These are phyloP conservation scores for Tricholoma sp. DNA, from an alignment of 768 basidiomycete species.

Conservation along the genomic window DNA sequence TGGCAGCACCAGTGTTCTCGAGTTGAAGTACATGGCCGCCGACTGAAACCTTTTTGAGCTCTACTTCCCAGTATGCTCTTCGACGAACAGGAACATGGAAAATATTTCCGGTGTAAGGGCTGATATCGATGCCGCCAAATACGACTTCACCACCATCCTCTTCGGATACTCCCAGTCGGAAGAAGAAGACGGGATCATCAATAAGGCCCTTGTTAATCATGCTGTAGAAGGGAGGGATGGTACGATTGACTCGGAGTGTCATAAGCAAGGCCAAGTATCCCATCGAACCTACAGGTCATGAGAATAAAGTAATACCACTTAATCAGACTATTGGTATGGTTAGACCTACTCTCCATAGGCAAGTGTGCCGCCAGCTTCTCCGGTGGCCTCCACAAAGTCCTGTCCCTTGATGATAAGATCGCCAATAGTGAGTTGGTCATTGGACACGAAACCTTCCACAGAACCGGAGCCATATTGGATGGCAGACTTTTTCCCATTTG, in stretches of 20 bases:
- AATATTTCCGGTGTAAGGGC: constrained; percentile 76
- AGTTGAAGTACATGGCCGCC: constrained; percentile 86
- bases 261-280: constrained; percentile 90
- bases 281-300: constrained; percentile 67
- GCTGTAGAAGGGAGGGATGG: constrained; percentile 90
- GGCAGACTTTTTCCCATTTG: constrained; percentile 82
- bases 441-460: constrained; percentile 93
- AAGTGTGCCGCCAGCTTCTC: constrained; percentile 95
- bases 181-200: constrained; percentile 86
- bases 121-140: constrained; percentile 84
- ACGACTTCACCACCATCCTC: constrained; percentile 85
- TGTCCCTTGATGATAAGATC: constrained; percentile 70
- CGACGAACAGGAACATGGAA: constrained; percentile 86
- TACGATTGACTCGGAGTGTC: constrained; percentile 93
- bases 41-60: constrained; percentile 80
- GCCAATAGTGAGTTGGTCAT: constrained; percentile 74
- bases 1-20: constrained; percentile 90
- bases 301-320: background rate
- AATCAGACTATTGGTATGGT: background rate
- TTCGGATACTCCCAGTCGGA: constrained; percentile 86
- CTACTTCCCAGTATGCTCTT: constrained; percentile 98
- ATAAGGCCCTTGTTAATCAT: constrained; percentile 83
- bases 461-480: constrained; percentile 96
- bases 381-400: constrained; percentile 93
- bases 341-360: constrained; percentile 85